These are phyloP conservation scores for Calvatia gigantea DNA, from an alignment of 768 basidiomycete genomes.

Conservation along the genomic window DNA sequence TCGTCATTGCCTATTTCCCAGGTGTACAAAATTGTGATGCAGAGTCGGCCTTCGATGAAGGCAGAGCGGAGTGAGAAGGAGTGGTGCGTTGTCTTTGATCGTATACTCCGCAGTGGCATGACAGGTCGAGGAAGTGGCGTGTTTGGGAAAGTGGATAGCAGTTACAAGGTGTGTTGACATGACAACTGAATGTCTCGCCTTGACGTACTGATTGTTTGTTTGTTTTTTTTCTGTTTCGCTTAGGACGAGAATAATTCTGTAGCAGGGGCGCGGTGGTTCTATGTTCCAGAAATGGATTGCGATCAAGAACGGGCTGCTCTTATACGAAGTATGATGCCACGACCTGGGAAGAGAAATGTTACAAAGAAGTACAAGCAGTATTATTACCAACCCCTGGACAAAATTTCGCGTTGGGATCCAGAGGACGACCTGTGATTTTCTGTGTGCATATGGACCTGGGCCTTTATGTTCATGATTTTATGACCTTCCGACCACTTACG, in stretches of 20 bases:
- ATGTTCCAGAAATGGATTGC: conserved; percentile 67
- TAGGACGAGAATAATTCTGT: conserved; percentile 49
- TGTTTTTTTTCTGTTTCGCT: neutral
- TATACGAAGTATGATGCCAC: conserved; percentile 71
- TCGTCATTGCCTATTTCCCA: conserved; percentile 56
- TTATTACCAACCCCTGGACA: conserved; percentile 73
- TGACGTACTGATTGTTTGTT: conserved; percentile 1
- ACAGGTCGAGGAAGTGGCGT: conserved; percentile 49
- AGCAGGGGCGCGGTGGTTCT: conserved; percentile 71
- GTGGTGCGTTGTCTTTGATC: conserved; percentile 48
- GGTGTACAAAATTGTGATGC: conserved; percentile 49
- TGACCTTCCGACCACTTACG: neutral
- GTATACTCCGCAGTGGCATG: conserved; percentile 44
- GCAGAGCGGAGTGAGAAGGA: conserved; percentile 36
- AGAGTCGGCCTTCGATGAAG: conserved; percentile 50
- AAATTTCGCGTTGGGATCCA: conserved; percentile 70
- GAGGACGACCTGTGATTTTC: conserved; percentile 52
- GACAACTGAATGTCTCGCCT: neutral
- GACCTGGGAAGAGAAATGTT: conserved; percentile 66
- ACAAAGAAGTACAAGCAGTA: conserved; percentile 87
- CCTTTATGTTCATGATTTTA: neutral
- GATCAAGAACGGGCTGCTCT: conserved; percentile 68
- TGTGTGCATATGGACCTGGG: neutral
- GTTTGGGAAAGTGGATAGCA: conserved; percentile 71
- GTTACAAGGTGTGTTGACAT: conserved; percentile 44